These are phyloP conservation scores for Cardamine occulta DNA, from an alignment of 345 rosid genomes.

Conservation along the genomic window DNA sequence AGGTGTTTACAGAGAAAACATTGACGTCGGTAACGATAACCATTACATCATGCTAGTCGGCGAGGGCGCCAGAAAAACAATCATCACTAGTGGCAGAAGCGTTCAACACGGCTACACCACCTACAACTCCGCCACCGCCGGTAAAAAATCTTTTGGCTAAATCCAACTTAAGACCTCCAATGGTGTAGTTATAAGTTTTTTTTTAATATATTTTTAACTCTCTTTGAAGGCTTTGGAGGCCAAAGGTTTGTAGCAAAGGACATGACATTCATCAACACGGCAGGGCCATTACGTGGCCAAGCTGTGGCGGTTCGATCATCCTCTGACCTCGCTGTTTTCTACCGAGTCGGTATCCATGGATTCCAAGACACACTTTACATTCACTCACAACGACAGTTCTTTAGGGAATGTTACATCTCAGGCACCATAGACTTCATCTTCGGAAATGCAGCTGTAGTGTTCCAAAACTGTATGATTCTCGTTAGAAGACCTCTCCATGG, in stretches of 20 bases:
- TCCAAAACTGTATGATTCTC: constrained; percentile 70
- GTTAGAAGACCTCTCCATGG: constrained; percentile 63
- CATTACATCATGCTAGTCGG: constrained; percentile 80
- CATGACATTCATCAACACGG: constrained; percentile 74
- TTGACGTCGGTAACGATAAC: constrained; percentile 56
- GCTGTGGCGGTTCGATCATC: constrained; percentile 88
- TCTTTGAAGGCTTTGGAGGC: constrained; percentile 43
- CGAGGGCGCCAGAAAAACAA: constrained; percentile 65
- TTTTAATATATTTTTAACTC: background rate
- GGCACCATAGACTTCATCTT: constrained; percentile 91
- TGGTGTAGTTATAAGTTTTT: background rate
- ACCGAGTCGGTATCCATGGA: constrained; percentile 72
- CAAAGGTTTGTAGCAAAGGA: constrained; percentile 59
- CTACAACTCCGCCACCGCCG: constrained; percentile 81
- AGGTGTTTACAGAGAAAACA: constrained; percentile 70
- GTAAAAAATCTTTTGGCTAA: constrained; percentile 32
- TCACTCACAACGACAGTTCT: constrained; percentile 89
- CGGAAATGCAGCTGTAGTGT: constrained; percentile 85
- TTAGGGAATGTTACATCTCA: constrained; percentile 67
- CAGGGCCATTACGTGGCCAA: constrained; percentile 74
- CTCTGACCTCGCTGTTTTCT: constrained; percentile 86
- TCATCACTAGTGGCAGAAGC: constrained; percentile 74
- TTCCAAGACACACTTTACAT: constrained; percentile 85
- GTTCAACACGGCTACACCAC: constrained; percentile 75
- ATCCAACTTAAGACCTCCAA: background rate